These are phyloP conservation scores for Fusarium sp. DNA, from an alignment of 2,329 filamentous ascomycete species.

Conservation along the genomic window DNA sequence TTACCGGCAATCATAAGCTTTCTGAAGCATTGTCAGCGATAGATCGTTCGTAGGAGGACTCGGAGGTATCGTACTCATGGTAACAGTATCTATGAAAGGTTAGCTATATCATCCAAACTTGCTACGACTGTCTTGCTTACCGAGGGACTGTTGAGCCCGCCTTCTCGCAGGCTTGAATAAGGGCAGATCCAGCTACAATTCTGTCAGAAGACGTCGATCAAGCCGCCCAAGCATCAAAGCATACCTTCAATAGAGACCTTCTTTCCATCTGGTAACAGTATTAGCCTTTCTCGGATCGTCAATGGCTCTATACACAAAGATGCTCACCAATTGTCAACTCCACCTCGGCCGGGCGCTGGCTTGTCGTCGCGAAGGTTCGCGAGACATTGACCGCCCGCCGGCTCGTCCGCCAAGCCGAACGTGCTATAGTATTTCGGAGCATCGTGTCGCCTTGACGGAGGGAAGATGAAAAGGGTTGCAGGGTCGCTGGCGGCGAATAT, in stretches of 20 bases:
- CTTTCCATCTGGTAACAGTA: constrained; percentile 80
- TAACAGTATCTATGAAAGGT: constrained; percentile 85
- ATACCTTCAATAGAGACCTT: constrained; percentile 98
- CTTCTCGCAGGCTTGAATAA: constrained; percentile 99
- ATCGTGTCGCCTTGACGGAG: constrained; percentile 72
- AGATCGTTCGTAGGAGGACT: constrained; percentile 45
- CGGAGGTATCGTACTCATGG: constrained; percentile 79
- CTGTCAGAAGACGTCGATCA: constrained; percentile 51
- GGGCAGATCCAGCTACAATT: constrained; percentile 84
- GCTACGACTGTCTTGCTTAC: constrained; percentile 57
- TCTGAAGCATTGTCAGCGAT: constrained; percentile 65
- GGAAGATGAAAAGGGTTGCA: constrained; percentile 55
- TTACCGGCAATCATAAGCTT: constrained; percentile 99
- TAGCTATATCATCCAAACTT: constrained; percentile 48
- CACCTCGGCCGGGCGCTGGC: constrained; percentile 86
- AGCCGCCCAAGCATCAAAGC: constrained; percentile 35
- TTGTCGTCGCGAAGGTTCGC: constrained; percentile 85
- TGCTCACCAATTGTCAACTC: constrained; percentile 90
- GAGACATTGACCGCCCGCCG: constrained; percentile 69
- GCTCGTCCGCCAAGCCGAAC: constrained; percentile 75
- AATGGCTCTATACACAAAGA: constrained; percentile 48
- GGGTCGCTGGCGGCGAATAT: constrained; percentile 51
- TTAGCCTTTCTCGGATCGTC: constrained; percentile 49
- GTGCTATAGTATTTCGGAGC: constrained; percentile 75
- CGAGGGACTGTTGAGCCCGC: constrained; percentile 89